phyloP scores from a whole-genome alignment of 2,329 filamentous ascomycete genomes.

The Ilyonectria mors-panacis region DNA sequence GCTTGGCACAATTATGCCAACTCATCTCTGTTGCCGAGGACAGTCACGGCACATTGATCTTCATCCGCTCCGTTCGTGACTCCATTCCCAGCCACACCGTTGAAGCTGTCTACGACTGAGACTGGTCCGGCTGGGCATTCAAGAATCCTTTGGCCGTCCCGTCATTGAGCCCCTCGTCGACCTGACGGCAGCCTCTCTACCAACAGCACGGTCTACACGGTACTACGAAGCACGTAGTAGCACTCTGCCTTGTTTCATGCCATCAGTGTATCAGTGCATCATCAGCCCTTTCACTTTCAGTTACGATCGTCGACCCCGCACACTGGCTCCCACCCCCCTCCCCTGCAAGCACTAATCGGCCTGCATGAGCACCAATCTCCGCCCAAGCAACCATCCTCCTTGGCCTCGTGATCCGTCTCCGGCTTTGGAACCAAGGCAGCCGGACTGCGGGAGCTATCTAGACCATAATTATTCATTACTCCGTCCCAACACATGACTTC shows the following conservation, averaged over 20 bases:
- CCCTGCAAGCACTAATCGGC: slow-evolving; percentile 38
- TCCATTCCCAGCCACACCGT: slow-evolving; percentile 31
- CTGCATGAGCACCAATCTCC: slow-evolving; percentile 44
- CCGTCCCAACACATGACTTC: slow-evolving; percentile 1
- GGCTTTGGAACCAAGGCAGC: slow-evolving; percentile 26
- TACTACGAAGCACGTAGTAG: not conserved
- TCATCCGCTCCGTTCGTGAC: slow-evolving; percentile 7
- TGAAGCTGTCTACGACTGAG: slow-evolving; percentile 27
- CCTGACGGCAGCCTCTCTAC: not conserved
- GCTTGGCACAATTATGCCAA: slow-evolving; percentile 11
- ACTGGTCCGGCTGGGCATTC: slow-evolving; percentile 19
- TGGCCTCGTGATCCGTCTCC: slow-evolving; percentile 41
- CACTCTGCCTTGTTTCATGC: slow-evolving; percentile 30
- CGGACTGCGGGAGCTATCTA: slow-evolving; percentile 29
- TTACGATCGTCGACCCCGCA: slow-evolving; percentile 29
- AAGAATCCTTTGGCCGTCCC: not conserved
- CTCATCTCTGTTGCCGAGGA: slow-evolving; percentile 28
- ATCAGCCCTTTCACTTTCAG: slow-evolving; percentile 24
- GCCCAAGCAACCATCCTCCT: slow-evolving; percentile 29
- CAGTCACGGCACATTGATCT: not conserved
- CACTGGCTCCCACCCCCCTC: slow-evolving; percentile 38
- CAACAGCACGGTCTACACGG: not conserved
- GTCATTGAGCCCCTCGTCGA: not conserved
- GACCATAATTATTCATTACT: slow-evolving; percentile 4
- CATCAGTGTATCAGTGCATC: slow-evolving; percentile 34